These are phyloP conservation scores for Chlamydomonas reinhardtii DNA, from an alignment of 163 green algal species.

Conservation along the genomic window DNA sequence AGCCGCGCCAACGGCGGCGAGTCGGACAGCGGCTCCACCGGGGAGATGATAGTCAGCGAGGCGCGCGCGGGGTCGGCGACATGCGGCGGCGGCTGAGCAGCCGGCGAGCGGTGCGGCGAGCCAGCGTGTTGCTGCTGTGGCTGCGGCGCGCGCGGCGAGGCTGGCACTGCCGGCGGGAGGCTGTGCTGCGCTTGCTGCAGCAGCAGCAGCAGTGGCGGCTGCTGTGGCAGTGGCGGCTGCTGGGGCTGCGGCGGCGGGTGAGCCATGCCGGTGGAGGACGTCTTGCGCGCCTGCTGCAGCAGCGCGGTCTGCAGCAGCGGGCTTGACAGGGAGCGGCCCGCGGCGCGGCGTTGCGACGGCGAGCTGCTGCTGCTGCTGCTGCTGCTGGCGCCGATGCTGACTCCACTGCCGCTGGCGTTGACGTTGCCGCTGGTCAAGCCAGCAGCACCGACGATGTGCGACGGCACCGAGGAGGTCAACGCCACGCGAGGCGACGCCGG, in stretches of 20 bases:
- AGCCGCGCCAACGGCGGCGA: background rate
- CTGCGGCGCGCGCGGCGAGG: no score
- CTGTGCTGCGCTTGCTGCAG: no score
- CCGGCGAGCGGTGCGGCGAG: no score
- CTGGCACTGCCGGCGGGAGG: no score
- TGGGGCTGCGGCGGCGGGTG: no score
- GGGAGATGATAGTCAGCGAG: background rate
- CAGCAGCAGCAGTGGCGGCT: no score
- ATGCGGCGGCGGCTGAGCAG: background rate
- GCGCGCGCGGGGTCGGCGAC: background rate
- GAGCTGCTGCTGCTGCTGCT: background rate
- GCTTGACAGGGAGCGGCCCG: background rate
- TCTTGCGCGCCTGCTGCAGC: slow-evolving; percentile 6
- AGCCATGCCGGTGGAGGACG: background rate
- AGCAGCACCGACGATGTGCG: background rate
- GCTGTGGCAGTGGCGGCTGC: no score
- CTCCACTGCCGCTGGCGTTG: background rate
- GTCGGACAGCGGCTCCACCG: background rate
- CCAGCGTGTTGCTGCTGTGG: no score
- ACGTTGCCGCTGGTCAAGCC: background rate
- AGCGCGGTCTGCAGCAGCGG: slow-evolving; percentile 25
- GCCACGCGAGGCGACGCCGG: background rate
- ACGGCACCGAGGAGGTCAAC: background rate
- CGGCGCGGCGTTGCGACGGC: background rate
- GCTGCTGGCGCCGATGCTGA: background rate